Evolutionary conservation across 2,329 filamentous ascomycete genomes (phyloP).

Genomic region (Golovinomyces cichoracearum): DNA sequence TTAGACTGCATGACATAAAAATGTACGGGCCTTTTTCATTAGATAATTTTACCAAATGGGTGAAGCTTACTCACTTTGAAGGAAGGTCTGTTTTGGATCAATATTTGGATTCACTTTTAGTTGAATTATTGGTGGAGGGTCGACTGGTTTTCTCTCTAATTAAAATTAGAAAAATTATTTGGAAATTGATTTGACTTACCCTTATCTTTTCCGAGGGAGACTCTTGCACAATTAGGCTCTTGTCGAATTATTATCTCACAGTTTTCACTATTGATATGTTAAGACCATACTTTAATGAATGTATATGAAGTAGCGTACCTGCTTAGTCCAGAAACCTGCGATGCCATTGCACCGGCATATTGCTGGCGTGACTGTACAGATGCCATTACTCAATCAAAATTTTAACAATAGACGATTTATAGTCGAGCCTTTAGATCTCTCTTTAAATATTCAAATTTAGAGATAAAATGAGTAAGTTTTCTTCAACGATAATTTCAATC

Average conservation of each 20-base stretch:
- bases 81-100: slow-evolving; percentile 23
- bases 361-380: neutral
- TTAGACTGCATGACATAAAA: slow-evolving; percentile 22
- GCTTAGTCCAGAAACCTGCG: neutral
- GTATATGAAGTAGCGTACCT: neutral
- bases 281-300: neutral
- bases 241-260: slow-evolving; percentile 35
- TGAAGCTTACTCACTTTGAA: slow-evolving; percentile 26
- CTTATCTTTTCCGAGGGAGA: slow-evolving; percentile 51
- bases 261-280: slow-evolving; percentile 21
- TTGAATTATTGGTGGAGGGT: slow-evolving; percentile 66
- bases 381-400: neutral
- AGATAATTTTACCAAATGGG: neutral
- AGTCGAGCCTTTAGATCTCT: neutral
- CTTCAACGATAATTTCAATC: no score
- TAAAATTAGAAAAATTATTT: neutral
- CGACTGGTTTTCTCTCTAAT: slow-evolving; percentile 57
- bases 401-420: neutral
- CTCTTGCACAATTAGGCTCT: slow-evolving; percentile 38
- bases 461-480: neutral
- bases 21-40: slow-evolving; percentile 20
- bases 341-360: slow-evolving; percentile 1
- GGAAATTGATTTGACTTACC: slow-evolving; percentile 19
- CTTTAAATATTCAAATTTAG: neutral
- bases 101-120: slow-evolving; percentile 25